Evolutionary conservation across 305 asterid species (phyloP).

Genomic region (Solanum aculeatissimum): DNA sequence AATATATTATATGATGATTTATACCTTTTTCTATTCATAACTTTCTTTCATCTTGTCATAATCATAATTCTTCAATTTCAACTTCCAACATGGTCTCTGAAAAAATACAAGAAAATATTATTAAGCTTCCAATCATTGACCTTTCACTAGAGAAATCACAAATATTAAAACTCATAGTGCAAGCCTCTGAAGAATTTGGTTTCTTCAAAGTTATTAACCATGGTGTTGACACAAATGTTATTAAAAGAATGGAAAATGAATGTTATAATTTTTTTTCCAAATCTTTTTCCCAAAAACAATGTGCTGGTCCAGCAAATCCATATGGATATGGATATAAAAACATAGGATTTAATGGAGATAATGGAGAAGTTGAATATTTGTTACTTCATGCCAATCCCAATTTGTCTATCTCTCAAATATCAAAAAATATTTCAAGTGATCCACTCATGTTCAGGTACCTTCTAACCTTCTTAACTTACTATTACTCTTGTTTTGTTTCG

Average conservation of each 20-base stretch:
- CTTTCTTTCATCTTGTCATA: background rate
- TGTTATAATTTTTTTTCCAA: conserved; percentile 37
- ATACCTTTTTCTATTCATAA: background rate
- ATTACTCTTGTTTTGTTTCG: background rate
- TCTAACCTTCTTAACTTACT: background rate
- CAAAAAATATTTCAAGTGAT: conserved; percentile 12
- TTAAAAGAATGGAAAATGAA: conserved; percentile 41
- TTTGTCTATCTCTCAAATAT: conserved; percentile 8
- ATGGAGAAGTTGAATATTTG: conserved; percentile 64
- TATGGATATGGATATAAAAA: conserved; percentile 60
- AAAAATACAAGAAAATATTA: background rate
- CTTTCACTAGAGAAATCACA: conserved; percentile 18
- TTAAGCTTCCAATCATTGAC: conserved; percentile 45
- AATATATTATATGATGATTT: background rate
- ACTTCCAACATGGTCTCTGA: background rate
- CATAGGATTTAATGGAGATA: conserved; percentile 65
- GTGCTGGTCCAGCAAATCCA: conserved; percentile 49
- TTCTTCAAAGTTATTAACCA: conserved; percentile 76
- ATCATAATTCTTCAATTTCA: background rate
- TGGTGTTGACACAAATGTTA: conserved; percentile 28
- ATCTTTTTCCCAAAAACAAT: conserved; percentile 37
- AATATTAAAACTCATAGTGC: conserved; percentile 27
- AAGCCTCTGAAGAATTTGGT: conserved; percentile 64
- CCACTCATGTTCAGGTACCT: conserved; percentile 42
- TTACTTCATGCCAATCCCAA: conserved; percentile 38